These are phyloP conservation scores for Gigaspora rosea DNA, from an alignment of 192 early-diverging fungal species.

Conservation along the genomic window DNA sequence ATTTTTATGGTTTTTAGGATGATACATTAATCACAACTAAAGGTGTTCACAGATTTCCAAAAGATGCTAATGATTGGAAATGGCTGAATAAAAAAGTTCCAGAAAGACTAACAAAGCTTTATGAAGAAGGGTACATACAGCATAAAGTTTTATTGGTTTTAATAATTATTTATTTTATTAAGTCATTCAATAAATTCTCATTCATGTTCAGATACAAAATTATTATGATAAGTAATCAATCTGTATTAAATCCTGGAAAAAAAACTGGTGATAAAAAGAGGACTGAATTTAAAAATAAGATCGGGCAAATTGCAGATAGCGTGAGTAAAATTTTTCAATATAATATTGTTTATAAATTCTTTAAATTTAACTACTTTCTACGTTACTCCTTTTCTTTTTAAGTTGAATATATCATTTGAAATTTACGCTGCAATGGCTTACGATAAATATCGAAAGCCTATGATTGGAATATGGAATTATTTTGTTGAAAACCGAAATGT, in stretches of 20 bases:
- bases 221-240: conserved; percentile 77
- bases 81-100: conserved; percentile 66
- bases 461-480: conserved; percentile 68
- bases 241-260: conserved; percentile 50
- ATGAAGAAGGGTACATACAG: conserved; percentile 63
- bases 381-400: conserved; percentile 12
- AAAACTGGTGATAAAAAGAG: conserved; percentile 42
- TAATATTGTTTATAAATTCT: neutral
- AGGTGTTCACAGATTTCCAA: conserved; percentile 62
- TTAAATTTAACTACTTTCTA: neutral
- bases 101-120: conserved; percentile 56
- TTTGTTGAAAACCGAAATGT: conserved; percentile 46
- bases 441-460: conserved; percentile 74
- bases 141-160: conserved; percentile 29
- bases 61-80: conserved; percentile 78
- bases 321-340: conserved; percentile 6
- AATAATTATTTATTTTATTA: conserved; percentile 17
- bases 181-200: neutral
- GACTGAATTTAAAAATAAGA: conserved; percentile 50
- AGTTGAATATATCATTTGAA: conserved; percentile 61
- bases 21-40: conserved; percentile 71
- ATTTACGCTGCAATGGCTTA: conserved; percentile 72
- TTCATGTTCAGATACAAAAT: conserved; percentile 56
- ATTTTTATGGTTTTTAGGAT: conserved; percentile 49
- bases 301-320: conserved; percentile 39